These are phyloP conservation scores for Blastobotrys serpentis DNA, from an alignment of 1,139 yeast genomes.

Conservation along the genomic window DNA sequence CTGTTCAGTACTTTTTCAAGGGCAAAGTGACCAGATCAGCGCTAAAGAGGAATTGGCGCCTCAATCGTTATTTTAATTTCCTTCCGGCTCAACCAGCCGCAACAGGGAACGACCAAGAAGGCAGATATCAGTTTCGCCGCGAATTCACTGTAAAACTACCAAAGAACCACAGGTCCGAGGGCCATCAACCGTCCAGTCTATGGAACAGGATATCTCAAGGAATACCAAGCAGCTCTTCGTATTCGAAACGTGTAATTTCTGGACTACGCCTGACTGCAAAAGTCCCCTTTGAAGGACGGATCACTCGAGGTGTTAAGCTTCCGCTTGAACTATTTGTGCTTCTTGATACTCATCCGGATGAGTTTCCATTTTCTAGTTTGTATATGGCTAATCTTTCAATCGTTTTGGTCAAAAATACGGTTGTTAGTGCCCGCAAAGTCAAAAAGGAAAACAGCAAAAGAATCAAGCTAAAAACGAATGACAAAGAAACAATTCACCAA, in stretches of 20 bases:
- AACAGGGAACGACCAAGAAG: constrained; percentile 28
- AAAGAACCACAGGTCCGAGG: neutral
- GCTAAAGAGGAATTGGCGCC: constrained; percentile 50
- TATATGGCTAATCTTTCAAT: constrained; percentile 27
- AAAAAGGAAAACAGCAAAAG: neutral
- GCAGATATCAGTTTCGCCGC: constrained; percentile 31
- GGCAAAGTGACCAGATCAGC: constrained; percentile 60
- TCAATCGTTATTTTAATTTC: constrained; percentile 52
- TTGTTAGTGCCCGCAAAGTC: constrained; percentile 30
- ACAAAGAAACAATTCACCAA: neutral
- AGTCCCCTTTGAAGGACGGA: constrained; percentile 22
- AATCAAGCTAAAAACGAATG: neutral
- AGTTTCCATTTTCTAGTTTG: constrained; percentile 17
- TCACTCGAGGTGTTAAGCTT: constrained; percentile 27
- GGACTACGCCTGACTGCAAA: constrained; percentile 32
- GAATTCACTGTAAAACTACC: constrained; percentile 25
- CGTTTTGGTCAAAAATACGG: constrained; percentile 31
- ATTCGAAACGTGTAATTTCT: constrained; percentile 16
- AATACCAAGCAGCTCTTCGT: neutral
- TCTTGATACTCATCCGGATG: constrained; percentile 22
- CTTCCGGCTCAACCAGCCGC: constrained; percentile 52
- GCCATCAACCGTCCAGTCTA: neutral
- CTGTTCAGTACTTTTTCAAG: constrained; percentile 53
- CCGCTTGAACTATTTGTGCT: constrained; percentile 31
- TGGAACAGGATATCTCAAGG: constrained; percentile 11